These are phyloP conservation scores for Puccinia polysora DNA, from an alignment of 1,284 basidiomycete genomes.

Conservation along the genomic window DNA sequence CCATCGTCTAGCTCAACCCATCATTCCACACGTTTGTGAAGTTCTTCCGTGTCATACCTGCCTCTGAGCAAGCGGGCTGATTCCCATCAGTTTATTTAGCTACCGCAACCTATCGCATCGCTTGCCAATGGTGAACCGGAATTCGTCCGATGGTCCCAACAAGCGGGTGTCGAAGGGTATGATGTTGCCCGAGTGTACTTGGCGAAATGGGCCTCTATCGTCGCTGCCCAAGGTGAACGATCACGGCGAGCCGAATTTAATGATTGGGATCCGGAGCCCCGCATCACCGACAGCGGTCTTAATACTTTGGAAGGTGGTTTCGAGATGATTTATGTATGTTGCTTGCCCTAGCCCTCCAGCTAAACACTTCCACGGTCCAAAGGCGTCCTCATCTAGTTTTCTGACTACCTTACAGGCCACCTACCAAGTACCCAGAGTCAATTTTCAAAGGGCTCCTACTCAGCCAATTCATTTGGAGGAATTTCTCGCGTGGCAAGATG, in stretches of 20 bases:
- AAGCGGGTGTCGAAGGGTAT: conserved; percentile 56
- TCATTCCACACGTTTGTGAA: conserved; percentile 85
- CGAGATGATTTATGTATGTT: conserved; percentile 32
- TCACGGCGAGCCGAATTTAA: conserved; percentile 45
- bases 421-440: conserved; percentile 69
- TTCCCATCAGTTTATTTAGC: conserved; percentile 6
- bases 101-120: conserved; percentile 35
- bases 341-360: too few species aligned
- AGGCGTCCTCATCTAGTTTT: background rate
- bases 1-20: conserved; percentile 86
- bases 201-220: conserved; percentile 90
- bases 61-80: background rate
- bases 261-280: conserved; percentile 36
- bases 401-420: conserved; percentile 60
- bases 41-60: background rate
- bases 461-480: conserved; percentile 67
- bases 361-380: too few species aligned
- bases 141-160: conserved; percentile 45
- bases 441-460: conserved; percentile 62
- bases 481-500: conserved; percentile 68
- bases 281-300: background rate
- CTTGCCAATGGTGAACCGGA: conserved; percentile 41
- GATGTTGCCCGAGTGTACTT: conserved; percentile 93
- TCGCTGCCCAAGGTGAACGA: conserved; percentile 58
- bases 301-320: conserved; percentile 22